Evolutionary conservation across 2,329 filamentous ascomycete species (phyloP).

Genomic region (Cercospora sesami): DNA sequence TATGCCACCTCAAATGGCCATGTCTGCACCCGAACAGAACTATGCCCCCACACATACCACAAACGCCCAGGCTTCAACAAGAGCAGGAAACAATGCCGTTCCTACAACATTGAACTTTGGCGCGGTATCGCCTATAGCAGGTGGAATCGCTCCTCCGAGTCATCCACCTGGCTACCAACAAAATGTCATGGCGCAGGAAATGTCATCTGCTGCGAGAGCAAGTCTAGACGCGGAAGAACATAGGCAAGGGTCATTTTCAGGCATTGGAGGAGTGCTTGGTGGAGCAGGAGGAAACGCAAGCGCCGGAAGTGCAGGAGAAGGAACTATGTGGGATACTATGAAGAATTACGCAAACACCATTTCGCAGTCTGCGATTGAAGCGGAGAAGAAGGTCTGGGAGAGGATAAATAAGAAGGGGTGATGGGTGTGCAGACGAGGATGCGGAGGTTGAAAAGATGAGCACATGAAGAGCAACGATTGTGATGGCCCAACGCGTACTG

Average conservation of each 20-base stretch:
- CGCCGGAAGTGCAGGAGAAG: constrained; percentile 19
- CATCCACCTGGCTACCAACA: constrained; percentile 53
- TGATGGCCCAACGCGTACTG: not conserved
- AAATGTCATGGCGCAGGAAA: constrained; percentile 46
- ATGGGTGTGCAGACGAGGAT: not conserved
- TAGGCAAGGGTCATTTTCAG: constrained; percentile 23
- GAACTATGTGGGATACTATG: constrained; percentile 40
- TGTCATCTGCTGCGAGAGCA: constrained; percentile 40
- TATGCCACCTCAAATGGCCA: constrained; percentile 45
- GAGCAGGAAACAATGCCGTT: constrained; percentile 22
- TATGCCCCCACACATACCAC: constrained; percentile 45
- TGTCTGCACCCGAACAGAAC: constrained; percentile 42
- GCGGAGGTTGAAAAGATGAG: not conserved
- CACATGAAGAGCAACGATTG: not conserved
- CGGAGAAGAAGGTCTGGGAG: constrained; percentile 52
- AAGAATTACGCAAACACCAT: constrained; percentile 47
- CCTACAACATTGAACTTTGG: constrained; percentile 45
- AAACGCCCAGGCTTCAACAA: constrained; percentile 21
- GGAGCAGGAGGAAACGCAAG: constrained; percentile 30
- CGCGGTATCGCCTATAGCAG: constrained; percentile 32
- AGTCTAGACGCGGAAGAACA: constrained; percentile 35
- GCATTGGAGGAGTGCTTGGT: constrained; percentile 21
- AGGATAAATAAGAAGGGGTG: constrained; percentile 41
- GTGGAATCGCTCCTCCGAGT: constrained; percentile 29
- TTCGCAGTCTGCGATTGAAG: constrained; percentile 46